Percentiles rank a stretch among this genome's conserved stretches.
Conservation (phyloP, 2,329 filamentous ascomycete genomes). For the Cladophialophora yegresii region DNA sequence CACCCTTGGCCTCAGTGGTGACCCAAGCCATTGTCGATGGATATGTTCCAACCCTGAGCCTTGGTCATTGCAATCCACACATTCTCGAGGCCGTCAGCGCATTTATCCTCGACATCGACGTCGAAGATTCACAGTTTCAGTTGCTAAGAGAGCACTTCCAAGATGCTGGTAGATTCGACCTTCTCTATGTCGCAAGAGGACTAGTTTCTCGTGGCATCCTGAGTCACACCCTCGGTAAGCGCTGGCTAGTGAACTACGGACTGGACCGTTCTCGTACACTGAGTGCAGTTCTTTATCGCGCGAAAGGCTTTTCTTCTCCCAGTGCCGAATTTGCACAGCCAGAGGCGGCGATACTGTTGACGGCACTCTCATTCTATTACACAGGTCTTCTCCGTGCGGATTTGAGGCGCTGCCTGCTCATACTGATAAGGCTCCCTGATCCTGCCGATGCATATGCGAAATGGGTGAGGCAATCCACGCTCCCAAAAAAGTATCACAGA, state of each 20-base stretch:
- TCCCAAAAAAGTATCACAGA: conserved; percentile 43
- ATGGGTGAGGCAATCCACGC: conserved; percentile 40
- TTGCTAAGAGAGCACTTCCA: conserved; percentile 17
- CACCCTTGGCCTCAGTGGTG: too few relatives aligned
- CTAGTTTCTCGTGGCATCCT: conserved; percentile 60
- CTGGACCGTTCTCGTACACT: conserved; percentile 57
- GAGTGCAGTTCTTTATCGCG: conserved; percentile 60
- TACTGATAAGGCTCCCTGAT: conserved; percentile 58
- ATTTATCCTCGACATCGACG: too few relatives aligned
- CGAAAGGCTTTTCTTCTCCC: conserved; percentile 59
- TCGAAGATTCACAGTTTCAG: too few relatives aligned
- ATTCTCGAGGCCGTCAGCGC: too few relatives aligned
- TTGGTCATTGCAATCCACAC: too few relatives aligned
- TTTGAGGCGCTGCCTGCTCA: conserved; percentile 52
- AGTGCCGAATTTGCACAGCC: conserved; percentile 65
- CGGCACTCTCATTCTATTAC: conserved; percentile 60
- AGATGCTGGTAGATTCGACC: conserved; percentile 8
- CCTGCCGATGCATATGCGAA: conserved; percentile 51
- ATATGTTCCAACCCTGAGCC: too few relatives aligned
- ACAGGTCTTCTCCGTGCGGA: conserved; percentile 56
- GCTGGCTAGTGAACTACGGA: conserved; percentile 68
- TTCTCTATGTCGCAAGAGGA: conserved; percentile 44
- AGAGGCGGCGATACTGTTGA: conserved; percentile 60
- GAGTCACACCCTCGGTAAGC: conserved; percentile 58
- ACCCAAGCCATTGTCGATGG: too few relatives aligned